These are phyloP conservation scores for Chaetomiaceae sp. DNA, from an alignment of 2,329 filamentous ascomycete species.

Conservation along the genomic window DNA sequence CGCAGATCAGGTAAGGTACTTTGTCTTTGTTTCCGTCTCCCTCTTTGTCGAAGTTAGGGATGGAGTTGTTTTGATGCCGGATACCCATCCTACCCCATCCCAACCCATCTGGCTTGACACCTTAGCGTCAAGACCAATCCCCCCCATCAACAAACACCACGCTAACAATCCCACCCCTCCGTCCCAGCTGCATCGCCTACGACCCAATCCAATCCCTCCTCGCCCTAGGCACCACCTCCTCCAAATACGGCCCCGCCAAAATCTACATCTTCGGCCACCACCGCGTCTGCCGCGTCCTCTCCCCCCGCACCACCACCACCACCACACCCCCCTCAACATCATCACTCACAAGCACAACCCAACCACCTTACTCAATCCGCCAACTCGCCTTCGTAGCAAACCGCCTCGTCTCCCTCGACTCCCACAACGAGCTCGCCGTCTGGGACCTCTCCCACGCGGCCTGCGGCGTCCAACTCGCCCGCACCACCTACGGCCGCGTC, in stretches of 20 bases:
- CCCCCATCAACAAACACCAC: slow-evolving; percentile 29
- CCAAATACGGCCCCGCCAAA: slow-evolving; percentile 76
- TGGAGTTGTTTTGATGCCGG: slow-evolving; percentile 3
- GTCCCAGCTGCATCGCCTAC: slow-evolving; percentile 70
- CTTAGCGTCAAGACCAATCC: neutral
- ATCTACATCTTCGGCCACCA: slow-evolving; percentile 85
- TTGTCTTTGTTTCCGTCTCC: no score
- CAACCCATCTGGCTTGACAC: neutral
- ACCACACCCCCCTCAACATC: slow-evolving; percentile 42
- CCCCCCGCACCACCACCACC: slow-evolving; percentile 33
- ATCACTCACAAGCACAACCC: slow-evolving; percentile 46
- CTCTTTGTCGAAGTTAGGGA: no score
- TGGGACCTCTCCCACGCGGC: slow-evolving; percentile 85
- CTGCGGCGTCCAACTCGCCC: slow-evolving; percentile 59
- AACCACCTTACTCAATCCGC: slow-evolving; percentile 58
- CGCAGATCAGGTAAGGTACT: slow-evolving; percentile 62
- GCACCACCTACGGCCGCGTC: slow-evolving; percentile 72
- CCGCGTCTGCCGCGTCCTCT: slow-evolving; percentile 69
- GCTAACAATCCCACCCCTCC: neutral
- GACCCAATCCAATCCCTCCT: slow-evolving; percentile 91
- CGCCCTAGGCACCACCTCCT: slow-evolving; percentile 85
- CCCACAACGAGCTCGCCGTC: slow-evolving; percentile 76
- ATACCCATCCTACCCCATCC: no score
- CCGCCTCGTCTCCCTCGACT: slow-evolving; percentile 78
- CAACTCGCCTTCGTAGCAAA: slow-evolving; percentile 80